Evolutionary conservation across 2,329 filamentous ascomycete species (phyloP), one percentile per base, ranked within the genome.

Genomic region (Dothidotthia symphoricarpi): DNA sequence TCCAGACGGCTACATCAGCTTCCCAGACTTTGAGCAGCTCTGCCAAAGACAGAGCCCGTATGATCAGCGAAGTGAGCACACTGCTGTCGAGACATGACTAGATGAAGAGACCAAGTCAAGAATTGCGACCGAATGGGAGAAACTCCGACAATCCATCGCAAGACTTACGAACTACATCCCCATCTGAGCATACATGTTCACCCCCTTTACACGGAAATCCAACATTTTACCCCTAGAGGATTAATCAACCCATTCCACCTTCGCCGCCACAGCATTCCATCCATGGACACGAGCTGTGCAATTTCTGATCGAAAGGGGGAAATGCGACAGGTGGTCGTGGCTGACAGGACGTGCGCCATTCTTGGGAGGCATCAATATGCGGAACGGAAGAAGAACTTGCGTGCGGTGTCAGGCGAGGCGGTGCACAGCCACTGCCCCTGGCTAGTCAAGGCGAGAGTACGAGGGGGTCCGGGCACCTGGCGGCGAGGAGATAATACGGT

Each of bases 21-120:
- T 87, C 60, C 83, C 83, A 12, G 83, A 78, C 62, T 86, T 86
- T 63, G 83, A 87, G 55, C 76, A 80, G 43, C 86, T 75, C 49
- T 69, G 82, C 72, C 46, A 63, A 24, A 48, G 36, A n/a, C 52
- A 56, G 29, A 55, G 57, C 35, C 47, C 52, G 14, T 64, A 66
- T 43, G 57, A 57, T 8, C 57, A 63, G 36, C 52, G 50, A 27
- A 52, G 45, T 14, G 55, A 61, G 31, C 54, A 59, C 31, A 51
- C 51, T 16, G 55, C 53, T 30, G 59, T 66, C 29, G 60, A 55
- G 43, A 64, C 63, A 36, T 67, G 61, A 66, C 34, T 31, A 33
- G 25, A 46, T 37, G 16, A 36, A 16, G 34, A 16, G 19, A 26
- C 14, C 33, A 14, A 34, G 34, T 22, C 9, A 22, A 22, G 19